phyloP scores from a whole-genome alignment of 345 rosid genomes.

The Eucalyptus tenuipes region DNA sequence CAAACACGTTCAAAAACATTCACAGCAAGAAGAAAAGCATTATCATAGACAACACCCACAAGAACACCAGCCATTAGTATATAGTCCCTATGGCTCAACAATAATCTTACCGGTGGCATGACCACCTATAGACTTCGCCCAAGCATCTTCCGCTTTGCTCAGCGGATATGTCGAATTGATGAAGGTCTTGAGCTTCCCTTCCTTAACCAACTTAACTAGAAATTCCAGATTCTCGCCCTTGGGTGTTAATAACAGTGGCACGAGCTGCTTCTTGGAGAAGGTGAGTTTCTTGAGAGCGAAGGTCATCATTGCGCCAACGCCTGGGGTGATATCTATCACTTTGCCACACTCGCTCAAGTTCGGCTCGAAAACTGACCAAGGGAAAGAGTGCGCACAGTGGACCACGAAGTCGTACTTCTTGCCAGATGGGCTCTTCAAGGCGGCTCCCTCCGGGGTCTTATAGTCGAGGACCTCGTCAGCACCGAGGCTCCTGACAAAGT shows the following conservation, averaged over 20 bases:
- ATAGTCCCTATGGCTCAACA: constrained; percentile 27
- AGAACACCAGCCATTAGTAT: neutral
- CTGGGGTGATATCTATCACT: constrained; percentile 55
- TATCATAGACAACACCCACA: neutral
- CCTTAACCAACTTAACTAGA: constrained; percentile 40
- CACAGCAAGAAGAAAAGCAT: neutral
- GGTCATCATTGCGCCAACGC: constrained; percentile 22
- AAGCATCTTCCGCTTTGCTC: constrained; percentile 63
- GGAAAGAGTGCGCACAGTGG: constrained; percentile 50
- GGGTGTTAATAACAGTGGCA: constrained; percentile 25
- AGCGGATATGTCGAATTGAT: constrained; percentile 47
- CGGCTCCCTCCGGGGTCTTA: constrained; percentile 61
- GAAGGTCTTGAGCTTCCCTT: constrained; percentile 53
- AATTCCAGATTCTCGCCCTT: constrained; percentile 38
- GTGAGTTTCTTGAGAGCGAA: constrained; percentile 40
- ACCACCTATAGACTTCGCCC: constrained; percentile 57
- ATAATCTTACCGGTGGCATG: constrained; percentile 80
- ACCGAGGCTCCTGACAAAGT: constrained; percentile 56
- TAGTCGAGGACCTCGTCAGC: constrained; percentile 82
- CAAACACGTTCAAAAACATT: neutral
- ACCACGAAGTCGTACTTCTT: constrained; percentile 63
- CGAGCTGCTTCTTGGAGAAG: constrained; percentile 54
- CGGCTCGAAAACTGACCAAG: constrained; percentile 63
- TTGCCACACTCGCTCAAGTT: constrained; percentile 46
- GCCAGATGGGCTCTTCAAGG: constrained; percentile 61